Percentiles rank a stretch among this genome's conserved stretches.
phyloP scores from a whole-genome alignment of 2,329 filamentous ascomycete genomes.

The Epichloe coenophiala region DNA sequence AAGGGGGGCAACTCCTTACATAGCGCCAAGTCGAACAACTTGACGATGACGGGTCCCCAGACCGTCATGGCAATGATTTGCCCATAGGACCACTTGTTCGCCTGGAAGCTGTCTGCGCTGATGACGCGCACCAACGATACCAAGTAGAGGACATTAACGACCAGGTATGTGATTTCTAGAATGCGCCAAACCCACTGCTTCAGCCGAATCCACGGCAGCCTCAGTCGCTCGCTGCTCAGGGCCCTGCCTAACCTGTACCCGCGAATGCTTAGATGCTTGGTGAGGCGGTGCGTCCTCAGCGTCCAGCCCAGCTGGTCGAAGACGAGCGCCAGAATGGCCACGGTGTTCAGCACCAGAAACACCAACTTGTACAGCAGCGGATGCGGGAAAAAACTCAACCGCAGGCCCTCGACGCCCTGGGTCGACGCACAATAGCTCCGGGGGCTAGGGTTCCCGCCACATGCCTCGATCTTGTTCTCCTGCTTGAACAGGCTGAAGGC shows the following conservation, averaged over 20 bases:
- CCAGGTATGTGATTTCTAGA: slow-evolving; percentile 21
- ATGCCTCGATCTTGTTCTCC: slow-evolving; percentile 18
- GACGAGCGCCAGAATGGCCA: slow-evolving; percentile 21
- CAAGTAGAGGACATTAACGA: slow-evolving; percentile 25
- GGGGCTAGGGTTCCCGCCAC: slow-evolving; percentile 25
- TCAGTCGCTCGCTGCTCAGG: slow-evolving; percentile 14
- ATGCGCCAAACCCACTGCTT: slow-evolving; percentile 21
- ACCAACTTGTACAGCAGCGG: slow-evolving; percentile 24
- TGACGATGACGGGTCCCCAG: slow-evolving; percentile 26
- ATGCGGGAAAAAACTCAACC: slow-evolving; percentile 25
- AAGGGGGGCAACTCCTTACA: slow-evolving; percentile 13
- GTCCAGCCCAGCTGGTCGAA: slow-evolving; percentile 24
- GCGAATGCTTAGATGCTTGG: slow-evolving; percentile 18
- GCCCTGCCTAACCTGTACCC: slow-evolving; percentile 18
- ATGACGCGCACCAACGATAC: slow-evolving; percentile 23
- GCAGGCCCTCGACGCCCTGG: slow-evolving; percentile 19
- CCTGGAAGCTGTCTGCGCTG: slow-evolving; percentile 21
- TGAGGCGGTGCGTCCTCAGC: slow-evolving; percentile 20
- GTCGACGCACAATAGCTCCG: slow-evolving; percentile 24
- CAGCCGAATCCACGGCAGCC: slow-evolving; percentile 15
- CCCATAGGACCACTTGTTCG: slow-evolving; percentile 23
- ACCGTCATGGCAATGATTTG: slow-evolving; percentile 27
- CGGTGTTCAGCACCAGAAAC: slow-evolving; percentile 22
- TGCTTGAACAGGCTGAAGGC: slow-evolving; percentile 21
- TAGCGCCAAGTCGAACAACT: slow-evolving; percentile 24